These are phyloP conservation scores for Dactylella cylindrospora DNA, from an alignment of 2,329 filamentous ascomycete species.

Conservation along the genomic window DNA sequence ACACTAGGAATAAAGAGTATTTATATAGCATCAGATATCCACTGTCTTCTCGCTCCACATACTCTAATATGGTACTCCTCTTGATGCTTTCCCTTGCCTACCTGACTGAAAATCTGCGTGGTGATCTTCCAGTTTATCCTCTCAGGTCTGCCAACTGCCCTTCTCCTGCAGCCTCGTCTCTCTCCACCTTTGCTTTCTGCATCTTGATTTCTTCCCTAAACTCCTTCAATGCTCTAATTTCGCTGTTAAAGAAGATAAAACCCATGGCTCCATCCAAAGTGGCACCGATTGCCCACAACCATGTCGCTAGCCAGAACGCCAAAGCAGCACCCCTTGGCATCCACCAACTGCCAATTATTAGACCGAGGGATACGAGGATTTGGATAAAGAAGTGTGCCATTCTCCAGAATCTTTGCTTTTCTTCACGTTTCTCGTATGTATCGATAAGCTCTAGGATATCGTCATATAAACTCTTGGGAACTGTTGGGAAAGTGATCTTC, in stretches of 20 bases:
- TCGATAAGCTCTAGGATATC: constrained; percentile 68
- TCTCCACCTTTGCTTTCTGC: constrained; percentile 45
- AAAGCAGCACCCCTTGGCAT: constrained; percentile 75
- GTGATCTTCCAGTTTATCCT: too few species aligned
- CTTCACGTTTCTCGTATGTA: constrained; percentile 70
- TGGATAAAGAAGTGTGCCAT: constrained; percentile 71
- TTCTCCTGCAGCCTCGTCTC: constrained; percentile 27
- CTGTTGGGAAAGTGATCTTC: constrained; percentile 20
- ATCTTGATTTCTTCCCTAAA: constrained; percentile 88
- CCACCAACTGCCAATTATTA: constrained; percentile 78
- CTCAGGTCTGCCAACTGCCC: constrained; percentile 26
- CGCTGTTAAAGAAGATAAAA: constrained; percentile 79
- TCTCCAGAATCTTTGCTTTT: constrained; percentile 70
- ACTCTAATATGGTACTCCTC: too few species aligned
- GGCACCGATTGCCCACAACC: constrained; percentile 73
- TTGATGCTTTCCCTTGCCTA: too few species aligned
- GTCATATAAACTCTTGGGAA: constrained; percentile 48
- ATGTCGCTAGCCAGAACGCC: constrained; percentile 74
- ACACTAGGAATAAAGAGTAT: too few species aligned
- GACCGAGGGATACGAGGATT: constrained; percentile 68
- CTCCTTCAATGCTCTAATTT: constrained; percentile 79
- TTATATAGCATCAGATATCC: too few species aligned
- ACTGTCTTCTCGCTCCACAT: too few species aligned
- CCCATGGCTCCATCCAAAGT: constrained; percentile 83
- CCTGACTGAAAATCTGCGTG: too few species aligned